Evolutionary conservation across 2,329 filamentous ascomycete genomes (phyloP).

Genomic region (Clonostachys rosea): DNA sequence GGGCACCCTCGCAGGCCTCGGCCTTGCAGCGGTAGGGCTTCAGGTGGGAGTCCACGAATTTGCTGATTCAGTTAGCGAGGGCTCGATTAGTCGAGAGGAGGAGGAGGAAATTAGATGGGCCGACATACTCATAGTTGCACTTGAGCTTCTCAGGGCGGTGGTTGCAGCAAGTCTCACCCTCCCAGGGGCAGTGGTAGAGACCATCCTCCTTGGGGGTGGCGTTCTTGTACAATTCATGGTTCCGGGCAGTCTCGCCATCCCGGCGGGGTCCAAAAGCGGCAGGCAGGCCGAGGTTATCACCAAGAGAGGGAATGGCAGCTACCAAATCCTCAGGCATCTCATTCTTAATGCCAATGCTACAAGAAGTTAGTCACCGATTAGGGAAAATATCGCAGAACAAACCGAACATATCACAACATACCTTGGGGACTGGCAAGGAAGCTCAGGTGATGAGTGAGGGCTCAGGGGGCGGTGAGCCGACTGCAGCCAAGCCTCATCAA

Average conservation of each 20-base stretch:
- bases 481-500: constrained; percentile 41
- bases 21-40: constrained; percentile 96
- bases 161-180: constrained; percentile 66
- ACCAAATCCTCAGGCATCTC: constrained; percentile 12
- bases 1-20: constrained; percentile 74
- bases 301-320: constrained; percentile 9
- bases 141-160: constrained; percentile 95
- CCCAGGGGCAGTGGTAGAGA: constrained; percentile 90
- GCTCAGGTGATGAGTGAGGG: constrained; percentile 41
- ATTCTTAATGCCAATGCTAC: constrained; percentile 15
- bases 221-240: constrained; percentile 69
- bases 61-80: constrained; percentile 51
- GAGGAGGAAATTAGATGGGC: not conserved
- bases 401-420: constrained; percentile 29
- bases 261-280: constrained; percentile 39
- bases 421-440: constrained; percentile 47
- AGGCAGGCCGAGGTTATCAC: constrained; percentile 19
- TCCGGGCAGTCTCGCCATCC: constrained; percentile 54
- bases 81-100: constrained; percentile 1
- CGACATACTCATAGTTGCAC: constrained; percentile 94
- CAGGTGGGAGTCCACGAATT: constrained; percentile 94
- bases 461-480: constrained; percentile 13
- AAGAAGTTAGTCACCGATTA: not conserved
- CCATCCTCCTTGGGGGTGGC: constrained; percentile 63
- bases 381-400: not conserved